Evolutionary conservation across 371 early-diverging fungal species (phyloP).

Genomic region (Chytridium lagenaria): DNA sequence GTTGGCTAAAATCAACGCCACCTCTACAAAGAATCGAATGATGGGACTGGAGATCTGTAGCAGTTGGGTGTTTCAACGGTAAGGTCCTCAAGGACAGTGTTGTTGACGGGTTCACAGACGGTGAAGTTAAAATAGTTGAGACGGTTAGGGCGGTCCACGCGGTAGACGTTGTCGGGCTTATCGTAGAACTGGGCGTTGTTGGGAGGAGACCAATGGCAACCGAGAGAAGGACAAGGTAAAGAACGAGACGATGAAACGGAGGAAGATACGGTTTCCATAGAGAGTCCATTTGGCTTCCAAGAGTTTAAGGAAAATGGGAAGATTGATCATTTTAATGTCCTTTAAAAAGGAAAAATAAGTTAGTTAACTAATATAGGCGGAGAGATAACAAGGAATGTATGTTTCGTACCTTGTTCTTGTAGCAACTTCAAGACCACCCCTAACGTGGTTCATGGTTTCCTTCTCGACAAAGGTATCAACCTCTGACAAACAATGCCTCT

Average conservation of each 20-base stretch:
- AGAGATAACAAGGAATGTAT: too few species aligned
- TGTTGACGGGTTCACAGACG: not conserved
- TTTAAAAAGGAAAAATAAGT: constrained; percentile 4
- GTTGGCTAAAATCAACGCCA: constrained; percentile 28
- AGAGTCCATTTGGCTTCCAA: constrained; percentile 41
- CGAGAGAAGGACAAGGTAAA: constrained; percentile 29
- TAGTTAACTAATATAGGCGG: too few species aligned
- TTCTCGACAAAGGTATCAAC: constrained; percentile 34
- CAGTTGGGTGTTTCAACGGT: not conserved
- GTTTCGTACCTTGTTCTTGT: constrained; percentile 24
- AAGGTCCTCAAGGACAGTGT: not conserved
- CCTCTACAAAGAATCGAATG: constrained; percentile 31
- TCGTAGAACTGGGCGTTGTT: constrained; percentile 20
- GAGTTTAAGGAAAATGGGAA: constrained; percentile 37
- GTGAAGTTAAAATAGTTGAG: not conserved
- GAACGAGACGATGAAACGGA: constrained; percentile 23
- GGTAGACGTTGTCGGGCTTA: not conserved
- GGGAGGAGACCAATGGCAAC: constrained; percentile 28
- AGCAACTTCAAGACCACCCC: constrained; percentile 36
- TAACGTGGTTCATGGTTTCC: constrained; percentile 29
- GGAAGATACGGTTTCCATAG: constrained; percentile 33
- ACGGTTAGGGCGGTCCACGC: not conserved
- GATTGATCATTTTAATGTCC: constrained; percentile 32
- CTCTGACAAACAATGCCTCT: constrained; percentile 26
- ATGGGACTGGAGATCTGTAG: not conserved